phyloP scores from a whole-genome alignment of 805 yeast species.

The Dipodascus geniculatus region DNA sequence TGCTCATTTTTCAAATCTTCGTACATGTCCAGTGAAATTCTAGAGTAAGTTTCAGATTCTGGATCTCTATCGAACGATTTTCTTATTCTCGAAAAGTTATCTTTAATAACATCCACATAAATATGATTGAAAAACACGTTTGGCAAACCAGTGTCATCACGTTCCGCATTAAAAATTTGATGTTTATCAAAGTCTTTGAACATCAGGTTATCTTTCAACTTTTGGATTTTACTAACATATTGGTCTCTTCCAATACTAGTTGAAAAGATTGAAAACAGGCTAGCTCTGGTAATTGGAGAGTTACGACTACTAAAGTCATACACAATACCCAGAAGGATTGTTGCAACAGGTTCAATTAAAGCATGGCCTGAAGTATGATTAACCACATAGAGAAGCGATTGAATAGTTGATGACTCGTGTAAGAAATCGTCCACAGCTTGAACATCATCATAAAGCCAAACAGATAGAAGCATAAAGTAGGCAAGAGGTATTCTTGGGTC shows the following conservation, averaged over 20 bases:
- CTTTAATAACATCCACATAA: conserved; percentile 57
- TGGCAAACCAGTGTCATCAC: conserved; percentile 82
- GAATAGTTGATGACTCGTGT: conserved; percentile 51
- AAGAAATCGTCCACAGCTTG: conserved; percentile 67
- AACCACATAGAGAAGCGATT: conserved; percentile 56
- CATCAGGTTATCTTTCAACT: conserved; percentile 48
- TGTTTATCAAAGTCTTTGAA: conserved; percentile 48
- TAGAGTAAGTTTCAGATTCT: conserved; percentile 51
- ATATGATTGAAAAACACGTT: conserved; percentile 57
- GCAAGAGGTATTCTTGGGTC: conserved; percentile 75
- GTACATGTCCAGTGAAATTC: conserved; percentile 50
- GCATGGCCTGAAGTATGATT: conserved; percentile 40
- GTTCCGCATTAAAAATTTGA: conserved; percentile 36
- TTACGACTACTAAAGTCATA: conserved; percentile 60
- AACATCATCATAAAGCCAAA: conserved; percentile 70
- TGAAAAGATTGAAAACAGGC: conserved; percentile 48
- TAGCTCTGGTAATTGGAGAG: conserved; percentile 46
- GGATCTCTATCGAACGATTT: conserved; percentile 70
- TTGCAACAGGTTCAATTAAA: conserved; percentile 60
- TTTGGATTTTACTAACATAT: conserved; percentile 59
- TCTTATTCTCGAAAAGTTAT: conserved; percentile 54
- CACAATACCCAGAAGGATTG: conserved; percentile 58
- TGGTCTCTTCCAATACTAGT: conserved; percentile 74
- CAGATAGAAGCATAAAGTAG: conserved; percentile 59
- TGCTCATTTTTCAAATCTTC: conserved; percentile 26